phyloP scores from a whole-genome alignment of 164 flowering plant genomes.

The Chimonanthus salicifolius region DNA sequence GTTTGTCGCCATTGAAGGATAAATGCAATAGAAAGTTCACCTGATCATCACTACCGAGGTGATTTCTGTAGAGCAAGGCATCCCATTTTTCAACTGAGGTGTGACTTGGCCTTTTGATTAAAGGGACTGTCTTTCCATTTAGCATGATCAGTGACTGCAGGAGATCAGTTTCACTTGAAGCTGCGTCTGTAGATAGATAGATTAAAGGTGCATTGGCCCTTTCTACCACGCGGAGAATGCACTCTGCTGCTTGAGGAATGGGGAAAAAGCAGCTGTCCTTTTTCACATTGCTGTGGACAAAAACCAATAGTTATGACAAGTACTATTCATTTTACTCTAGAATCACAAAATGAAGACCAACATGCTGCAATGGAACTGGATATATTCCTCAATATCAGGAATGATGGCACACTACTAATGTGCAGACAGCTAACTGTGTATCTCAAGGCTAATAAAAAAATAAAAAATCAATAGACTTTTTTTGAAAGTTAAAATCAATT shows the following conservation, averaged over 20 bases:
- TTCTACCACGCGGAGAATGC: slow-evolving; percentile 69
- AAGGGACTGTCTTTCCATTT: slow-evolving; percentile 74
- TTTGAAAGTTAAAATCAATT: too few species aligned
- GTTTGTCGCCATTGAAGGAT: background rate
- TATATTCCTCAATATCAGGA: too few species aligned
- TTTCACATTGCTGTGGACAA: slow-evolving; percentile 71
- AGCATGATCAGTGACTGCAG: slow-evolving; percentile 61
- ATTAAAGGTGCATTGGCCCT: slow-evolving; percentile 75
- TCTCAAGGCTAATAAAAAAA: too few species aligned
- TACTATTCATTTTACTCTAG: background rate
- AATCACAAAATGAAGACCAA: too few species aligned
- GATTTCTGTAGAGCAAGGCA: slow-evolving; percentile 72
- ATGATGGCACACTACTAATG: too few species aligned
- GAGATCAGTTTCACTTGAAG: slow-evolving; percentile 88
- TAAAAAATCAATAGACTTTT: too few species aligned
- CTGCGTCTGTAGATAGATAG: slow-evolving; percentile 98
- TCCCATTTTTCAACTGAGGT: slow-evolving; percentile 97
- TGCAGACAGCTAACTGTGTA: too few species aligned
- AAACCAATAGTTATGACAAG: background rate
- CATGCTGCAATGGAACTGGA: too few species aligned
- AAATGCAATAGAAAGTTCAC: slow-evolving; percentile 27
- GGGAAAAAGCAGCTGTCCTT: slow-evolving; percentile 90
- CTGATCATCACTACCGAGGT: slow-evolving; percentile 69
- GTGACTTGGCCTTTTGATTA: slow-evolving; percentile 76
- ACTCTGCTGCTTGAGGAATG: slow-evolving; percentile 94